Evolutionary conservation across 2,329 filamentous ascomycete genomes (phyloP), one percentile per base, ranked within the genome.

Genomic region (Colletotrichum magnum): DNA sequence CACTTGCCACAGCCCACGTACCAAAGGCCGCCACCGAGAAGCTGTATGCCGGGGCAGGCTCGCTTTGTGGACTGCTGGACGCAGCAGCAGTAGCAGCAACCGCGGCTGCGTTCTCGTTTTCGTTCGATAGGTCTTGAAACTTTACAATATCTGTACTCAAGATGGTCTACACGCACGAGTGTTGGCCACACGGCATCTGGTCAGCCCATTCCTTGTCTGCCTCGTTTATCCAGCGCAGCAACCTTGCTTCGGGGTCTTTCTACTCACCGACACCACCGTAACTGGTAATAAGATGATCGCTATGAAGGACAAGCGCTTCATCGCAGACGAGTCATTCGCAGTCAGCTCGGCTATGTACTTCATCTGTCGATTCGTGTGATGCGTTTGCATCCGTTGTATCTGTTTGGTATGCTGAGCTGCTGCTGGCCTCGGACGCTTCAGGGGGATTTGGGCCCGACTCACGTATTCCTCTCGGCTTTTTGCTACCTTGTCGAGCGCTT

Each of bases 131-230:
- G 6, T 58, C 65, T 36, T 68, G 64, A 64, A 68, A 68, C 65
- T 68, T 68, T 13, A 68, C 61, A 65, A 68, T 68, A 48, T 68
- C 65, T 50, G 65, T 68, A 59, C 65, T 65, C 53, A 68, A 48
- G 32, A 68, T 53, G 48, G 65, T 64, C 65, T 68, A 39, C 48
- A 12, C 26, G 48, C 45, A 28, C 21, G 9, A 24, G 50, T 18
- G 54, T 65, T 53, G 48, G 48, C 13, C 26, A 47, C 39, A 60
- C 18, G 15, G 26, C 65, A 45, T 65, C 65, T 53, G 39, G 65
- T 59, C 41, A 48, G 41, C 60, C 24, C 54, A 48, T 54, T 51
- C 61, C 28, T n/a, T 53, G 43, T 24, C 13, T 50, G 47, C 52
- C 45, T 41, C 53, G 32, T 36, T 56, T 59, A 16, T 28, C 45